A percentile compares a stretch with the other conserved stretches of the same genome.
Evolutionary conservation across 306 rosid genomes (phyloP).

Genomic region (Morella rubra): DNA sequence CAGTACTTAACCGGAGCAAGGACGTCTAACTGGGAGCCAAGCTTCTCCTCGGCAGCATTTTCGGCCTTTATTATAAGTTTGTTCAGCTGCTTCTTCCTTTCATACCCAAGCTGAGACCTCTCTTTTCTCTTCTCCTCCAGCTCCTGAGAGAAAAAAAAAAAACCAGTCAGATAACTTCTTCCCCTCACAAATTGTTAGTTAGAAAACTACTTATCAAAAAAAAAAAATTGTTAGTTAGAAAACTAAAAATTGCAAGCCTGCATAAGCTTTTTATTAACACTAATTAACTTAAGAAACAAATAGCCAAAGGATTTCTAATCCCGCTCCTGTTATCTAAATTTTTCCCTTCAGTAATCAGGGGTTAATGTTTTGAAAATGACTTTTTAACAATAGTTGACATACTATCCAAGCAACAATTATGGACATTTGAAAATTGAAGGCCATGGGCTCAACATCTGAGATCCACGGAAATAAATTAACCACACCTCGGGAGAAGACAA

Average conservation of each 20-base stretch:
- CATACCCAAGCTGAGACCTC: constrained; percentile 42
- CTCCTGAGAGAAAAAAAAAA: constrained; percentile 34
- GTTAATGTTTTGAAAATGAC: too few relatives aligned
- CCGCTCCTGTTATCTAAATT: not conserved
- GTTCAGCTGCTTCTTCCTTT: constrained; percentile 56
- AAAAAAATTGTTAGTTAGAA: not conserved
- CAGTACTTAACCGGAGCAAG: constrained; percentile 57
- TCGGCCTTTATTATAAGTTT: constrained; percentile 53
- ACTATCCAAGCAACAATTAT: not conserved
- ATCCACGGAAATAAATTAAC: not conserved
- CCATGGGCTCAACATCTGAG: not conserved
- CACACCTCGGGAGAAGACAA: not conserved
- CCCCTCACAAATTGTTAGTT: not conserved
- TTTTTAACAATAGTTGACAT: not conserved
- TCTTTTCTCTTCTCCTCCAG: constrained; percentile 71
- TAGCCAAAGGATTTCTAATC: not conserved
- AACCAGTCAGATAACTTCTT: not conserved
- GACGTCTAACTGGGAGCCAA: constrained; percentile 55
- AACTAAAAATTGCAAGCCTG: not conserved
- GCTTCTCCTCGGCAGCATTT: constrained; percentile 51
- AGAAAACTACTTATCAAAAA: too few relatives aligned
- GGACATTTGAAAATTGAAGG: not conserved
- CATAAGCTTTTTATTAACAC: not conserved
- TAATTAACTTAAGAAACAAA: not conserved
- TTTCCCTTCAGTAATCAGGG: not conserved